Evolutionary conservation across 148 eudicot species (phyloP).

Genomic region (Silene uniflora): DNA sequence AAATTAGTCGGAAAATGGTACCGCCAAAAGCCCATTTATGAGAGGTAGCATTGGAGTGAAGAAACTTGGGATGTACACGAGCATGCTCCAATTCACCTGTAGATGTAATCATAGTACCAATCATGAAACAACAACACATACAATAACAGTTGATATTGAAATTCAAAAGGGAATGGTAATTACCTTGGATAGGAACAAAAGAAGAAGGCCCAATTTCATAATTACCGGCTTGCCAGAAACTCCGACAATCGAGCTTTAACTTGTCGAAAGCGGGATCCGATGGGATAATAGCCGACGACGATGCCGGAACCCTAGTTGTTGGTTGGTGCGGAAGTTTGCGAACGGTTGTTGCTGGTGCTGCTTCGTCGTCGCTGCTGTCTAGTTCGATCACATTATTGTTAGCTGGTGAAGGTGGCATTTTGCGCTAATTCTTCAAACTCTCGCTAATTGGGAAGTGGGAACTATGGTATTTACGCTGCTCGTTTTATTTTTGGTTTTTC

Average conservation of each 20-base stretch:
- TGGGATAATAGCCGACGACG: constrained; percentile 5
- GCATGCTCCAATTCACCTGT: constrained; percentile 94
- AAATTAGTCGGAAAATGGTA: no score
- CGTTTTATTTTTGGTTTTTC: no score
- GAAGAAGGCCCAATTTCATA: constrained; percentile 48
- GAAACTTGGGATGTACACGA: constrained; percentile 95
- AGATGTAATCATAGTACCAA: background rate
- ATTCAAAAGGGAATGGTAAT: background rate
- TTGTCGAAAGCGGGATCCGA: constrained; percentile 21
- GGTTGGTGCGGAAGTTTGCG: constrained; percentile 2
- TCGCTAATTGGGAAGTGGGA: no score
- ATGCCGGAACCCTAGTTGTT: constrained; percentile 11
- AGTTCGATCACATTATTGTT: constrained; percentile 42
- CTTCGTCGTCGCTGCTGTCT: constrained; percentile 67
- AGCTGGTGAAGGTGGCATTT: no score
- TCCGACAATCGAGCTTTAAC: constrained; percentile 51
- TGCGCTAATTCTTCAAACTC: no score
- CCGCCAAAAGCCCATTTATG: constrained; percentile 99
- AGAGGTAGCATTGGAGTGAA: constrained; percentile 98
- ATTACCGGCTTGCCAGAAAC: constrained; percentile 94
- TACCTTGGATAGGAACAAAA: constrained; percentile 48
- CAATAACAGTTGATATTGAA: no score
- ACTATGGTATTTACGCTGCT: no score
- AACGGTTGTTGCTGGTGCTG: background rate
- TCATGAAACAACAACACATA: no score